Evolutionary conservation across 1,284 basidiomycete genomes (phyloP).

Genomic region (Sanghuangporus weigelae): DNA sequence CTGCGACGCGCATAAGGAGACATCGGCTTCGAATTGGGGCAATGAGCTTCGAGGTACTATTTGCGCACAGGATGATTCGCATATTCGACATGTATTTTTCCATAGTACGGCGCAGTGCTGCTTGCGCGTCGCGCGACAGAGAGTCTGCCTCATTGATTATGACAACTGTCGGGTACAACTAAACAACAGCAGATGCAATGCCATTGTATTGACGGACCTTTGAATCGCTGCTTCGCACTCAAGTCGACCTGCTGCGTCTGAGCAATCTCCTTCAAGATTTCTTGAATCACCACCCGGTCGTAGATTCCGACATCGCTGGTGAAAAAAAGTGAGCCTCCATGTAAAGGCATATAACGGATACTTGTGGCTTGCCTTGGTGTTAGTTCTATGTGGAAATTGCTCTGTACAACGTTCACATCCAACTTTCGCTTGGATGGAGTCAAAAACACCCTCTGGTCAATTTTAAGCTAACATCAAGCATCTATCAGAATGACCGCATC

Average conservation of each 20-base stretch:
- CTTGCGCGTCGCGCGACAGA: conserved; percentile 93
- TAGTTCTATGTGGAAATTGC: conserved; percentile 95
- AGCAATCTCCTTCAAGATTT: conserved; percentile 96
- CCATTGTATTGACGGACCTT: conserved; percentile 51
- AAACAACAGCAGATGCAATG: not conserved
- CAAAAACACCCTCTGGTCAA: conserved; percentile 95
- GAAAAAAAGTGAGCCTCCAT: conserved; percentile 1
- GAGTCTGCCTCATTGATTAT: conserved; percentile 98
- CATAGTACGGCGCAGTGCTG: conserved; percentile 96
- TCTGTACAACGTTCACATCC: conserved; percentile 93
- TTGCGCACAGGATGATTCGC: conserved; percentile 96
- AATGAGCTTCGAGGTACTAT: conserved; percentile 94
- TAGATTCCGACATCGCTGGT: conserved; percentile 92
- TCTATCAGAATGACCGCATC: not conserved
- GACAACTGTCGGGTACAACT: conserved; percentile 61
- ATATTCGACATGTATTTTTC: conserved; percentile 99
- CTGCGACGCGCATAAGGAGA: conserved; percentile 89
- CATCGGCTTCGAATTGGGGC: conserved; percentile 96
- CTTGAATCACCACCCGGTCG: conserved; percentile 94
- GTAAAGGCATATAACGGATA: not conserved
- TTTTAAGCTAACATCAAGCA: conserved; percentile 70
- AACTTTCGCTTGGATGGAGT: conserved; percentile 94
- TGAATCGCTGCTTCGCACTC: conserved; percentile 93
- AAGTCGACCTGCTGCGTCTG: conserved; percentile 98
- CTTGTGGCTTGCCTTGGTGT: conserved; percentile 75